Evolutionary conservation across 192 early-diverging fungal genomes (phyloP).

Genomic region (Coemansia sp.): DNA sequence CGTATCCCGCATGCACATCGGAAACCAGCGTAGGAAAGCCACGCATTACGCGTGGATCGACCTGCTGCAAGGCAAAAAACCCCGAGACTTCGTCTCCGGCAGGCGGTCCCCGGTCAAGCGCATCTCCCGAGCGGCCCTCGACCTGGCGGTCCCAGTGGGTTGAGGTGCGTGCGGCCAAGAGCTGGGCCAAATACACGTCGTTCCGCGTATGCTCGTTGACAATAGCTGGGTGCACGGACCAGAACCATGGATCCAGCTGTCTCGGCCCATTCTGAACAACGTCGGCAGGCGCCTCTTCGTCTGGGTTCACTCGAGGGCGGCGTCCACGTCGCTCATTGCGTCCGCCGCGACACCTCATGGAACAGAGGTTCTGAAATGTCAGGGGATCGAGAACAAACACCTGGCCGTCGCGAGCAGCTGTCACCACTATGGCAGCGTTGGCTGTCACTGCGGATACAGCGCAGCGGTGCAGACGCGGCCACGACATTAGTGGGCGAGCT

Average conservation of each 20-base stretch:
- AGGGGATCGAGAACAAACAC: constrained; percentile 26
- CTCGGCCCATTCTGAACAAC: not conserved
- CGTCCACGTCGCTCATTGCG: not conserved
- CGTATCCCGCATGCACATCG: constrained; percentile 15
- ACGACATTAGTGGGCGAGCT: constrained; percentile 7
- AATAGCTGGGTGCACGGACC: constrained; percentile 29
- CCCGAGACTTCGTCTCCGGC: constrained; percentile 13
- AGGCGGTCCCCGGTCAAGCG: constrained; percentile 11
- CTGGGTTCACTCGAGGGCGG: not conserved
- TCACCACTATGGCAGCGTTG: constrained; percentile 24
- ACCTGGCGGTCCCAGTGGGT: constrained; percentile 21
- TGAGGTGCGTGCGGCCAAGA: constrained; percentile 14
- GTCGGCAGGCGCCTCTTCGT: not conserved
- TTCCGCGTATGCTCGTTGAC: constrained; percentile 1
- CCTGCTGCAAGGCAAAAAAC: constrained; percentile 15
- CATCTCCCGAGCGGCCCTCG: constrained; percentile 1
- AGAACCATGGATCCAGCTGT: constrained; percentile 27
- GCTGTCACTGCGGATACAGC: constrained; percentile 24
- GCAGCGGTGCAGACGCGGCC: constrained; percentile 24
- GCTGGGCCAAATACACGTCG: constrained; percentile 15
- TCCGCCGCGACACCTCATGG: constrained; percentile 19
- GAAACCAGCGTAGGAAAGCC: constrained; percentile 32
- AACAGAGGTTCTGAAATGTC: constrained; percentile 7
- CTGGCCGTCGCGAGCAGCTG: constrained; percentile 37
- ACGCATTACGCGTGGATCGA: not conserved